A percentile compares a stretch with the other conserved stretches of the same genome.
Conservation (phyloP, 2,329 filamentous ascomycete species). For the Ilyonectria mors-panacis region DNA sequence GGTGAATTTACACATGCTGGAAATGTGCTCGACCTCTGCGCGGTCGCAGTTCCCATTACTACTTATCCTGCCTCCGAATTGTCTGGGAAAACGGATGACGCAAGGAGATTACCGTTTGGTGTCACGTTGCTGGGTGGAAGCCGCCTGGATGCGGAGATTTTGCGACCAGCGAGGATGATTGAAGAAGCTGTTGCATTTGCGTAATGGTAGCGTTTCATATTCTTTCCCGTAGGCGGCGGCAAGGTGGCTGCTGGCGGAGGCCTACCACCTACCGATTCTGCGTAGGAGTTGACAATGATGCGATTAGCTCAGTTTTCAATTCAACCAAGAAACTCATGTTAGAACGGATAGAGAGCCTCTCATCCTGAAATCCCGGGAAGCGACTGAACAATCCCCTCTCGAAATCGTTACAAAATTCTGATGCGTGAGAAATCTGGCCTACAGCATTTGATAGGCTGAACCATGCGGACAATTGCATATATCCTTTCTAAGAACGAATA, state of each 20-base stretch:
- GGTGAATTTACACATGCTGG: conserved; percentile 69
- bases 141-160: conserved; percentile 57
- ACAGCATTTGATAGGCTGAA: too few species aligned
- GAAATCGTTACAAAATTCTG: too few species aligned
- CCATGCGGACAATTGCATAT: too few species aligned
- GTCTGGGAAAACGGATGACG: conserved; percentile 55
- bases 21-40: conserved; percentile 70
- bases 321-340: background rate
- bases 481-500: too few species aligned
- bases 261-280: background rate
- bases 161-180: conserved; percentile 36
- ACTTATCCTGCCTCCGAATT: conserved; percentile 12
- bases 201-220: background rate
- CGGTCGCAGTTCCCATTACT: conserved; percentile 30
- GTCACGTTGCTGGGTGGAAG: conserved; percentile 57
- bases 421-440: too few species aligned
- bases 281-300: background rate
- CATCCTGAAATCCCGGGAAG: conserved; percentile 23
- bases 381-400: conserved; percentile 19
- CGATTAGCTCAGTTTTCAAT: background rate
- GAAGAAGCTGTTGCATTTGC: background rate
- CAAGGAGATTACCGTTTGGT: conserved; percentile 58
- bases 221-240: background rate
- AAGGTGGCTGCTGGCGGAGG: background rate
- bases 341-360: background rate